These are phyloP conservation scores for Penstemon barbatus DNA, from an alignment of 257 asterid species.

Conservation along the genomic window DNA sequence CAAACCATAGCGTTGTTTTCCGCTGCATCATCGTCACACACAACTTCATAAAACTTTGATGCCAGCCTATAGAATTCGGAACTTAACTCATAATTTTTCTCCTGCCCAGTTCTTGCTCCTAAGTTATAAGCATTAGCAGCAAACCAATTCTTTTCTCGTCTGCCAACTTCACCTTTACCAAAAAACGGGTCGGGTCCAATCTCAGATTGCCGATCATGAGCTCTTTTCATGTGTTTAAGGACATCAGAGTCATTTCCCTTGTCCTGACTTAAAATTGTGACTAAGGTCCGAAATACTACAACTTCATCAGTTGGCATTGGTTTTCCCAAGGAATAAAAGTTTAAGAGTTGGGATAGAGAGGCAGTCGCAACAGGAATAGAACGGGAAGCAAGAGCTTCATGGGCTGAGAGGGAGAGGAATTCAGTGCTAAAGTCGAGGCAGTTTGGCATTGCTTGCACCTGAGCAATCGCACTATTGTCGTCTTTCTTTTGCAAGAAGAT, in stretches of 20 bases:
- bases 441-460: slow-evolving; percentile 90
- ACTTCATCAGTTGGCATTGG: slow-evolving; percentile 75
- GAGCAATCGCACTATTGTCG: slow-evolving; percentile 57
- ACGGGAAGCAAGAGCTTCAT: slow-evolving; percentile 82
- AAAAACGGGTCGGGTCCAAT: slow-evolving; percentile 65
- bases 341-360: slow-evolving; percentile 70
- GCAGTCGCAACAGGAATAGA: slow-evolving; percentile 75
- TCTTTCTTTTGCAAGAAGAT: slow-evolving; percentile 77
- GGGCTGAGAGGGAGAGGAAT: slow-evolving; percentile 88
- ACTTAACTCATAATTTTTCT: slow-evolving; percentile 52
- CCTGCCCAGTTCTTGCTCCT: slow-evolving; percentile 77
- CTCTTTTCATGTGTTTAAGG: slow-evolving; percentile 71
- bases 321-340: slow-evolving; percentile 64
- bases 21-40: slow-evolving; percentile 54
- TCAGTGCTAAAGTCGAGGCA: slow-evolving; percentile 91
- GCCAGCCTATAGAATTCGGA: slow-evolving; percentile 81
- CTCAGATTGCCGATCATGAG: slow-evolving; percentile 61
- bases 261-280: slow-evolving; percentile 66
- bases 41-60: slow-evolving; percentile 61
- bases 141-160: slow-evolving; percentile 88
- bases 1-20: slow-evolving; percentile 58
- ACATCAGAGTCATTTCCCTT: slow-evolving; percentile 53
- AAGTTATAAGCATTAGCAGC: slow-evolving; percentile 81
- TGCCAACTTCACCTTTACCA: slow-evolving; percentile 82
- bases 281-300: slow-evolving; percentile 75